Conservation (phyloP, 805 yeast genomes). For the Zygosaccharomyces lentus region DNA sequence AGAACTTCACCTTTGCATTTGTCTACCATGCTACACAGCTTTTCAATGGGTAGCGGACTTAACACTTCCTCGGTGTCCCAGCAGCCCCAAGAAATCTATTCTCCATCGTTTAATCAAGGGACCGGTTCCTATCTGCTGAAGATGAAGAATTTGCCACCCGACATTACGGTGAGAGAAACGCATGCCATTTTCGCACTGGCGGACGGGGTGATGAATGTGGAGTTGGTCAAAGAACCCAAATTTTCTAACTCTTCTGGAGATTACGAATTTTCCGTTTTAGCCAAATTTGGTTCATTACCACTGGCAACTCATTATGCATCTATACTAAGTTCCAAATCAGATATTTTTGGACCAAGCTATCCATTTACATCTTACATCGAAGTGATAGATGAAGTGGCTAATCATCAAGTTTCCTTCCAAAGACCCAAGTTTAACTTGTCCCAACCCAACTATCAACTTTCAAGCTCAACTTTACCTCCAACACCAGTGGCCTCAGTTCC, state of each 20-base stretch:
- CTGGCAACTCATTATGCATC: conserved; percentile 43
- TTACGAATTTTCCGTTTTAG: conserved; percentile 38
- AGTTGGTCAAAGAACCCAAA: conserved; percentile 36
- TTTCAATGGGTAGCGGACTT: conserved; percentile 21
- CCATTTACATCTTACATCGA: conserved; percentile 41
- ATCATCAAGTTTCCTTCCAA: conserved; percentile 27
- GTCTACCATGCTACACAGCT: conserved; percentile 29
- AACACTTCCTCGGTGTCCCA: conserved; percentile 8
- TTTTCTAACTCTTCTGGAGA: conserved; percentile 11
- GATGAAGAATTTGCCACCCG: conserved; percentile 57
- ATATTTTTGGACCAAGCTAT: conserved; percentile 46
- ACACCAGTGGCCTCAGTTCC: conserved; percentile 12
- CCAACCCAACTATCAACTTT: conserved; percentile 13
- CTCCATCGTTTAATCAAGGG: conserved; percentile 7
- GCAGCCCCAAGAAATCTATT: conserved; percentile 9
- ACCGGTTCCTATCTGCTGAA: conserved; percentile 35
- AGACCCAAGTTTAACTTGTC: conserved; percentile 16
- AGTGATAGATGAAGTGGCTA: conserved; percentile 35
- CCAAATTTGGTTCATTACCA: conserved; percentile 43
- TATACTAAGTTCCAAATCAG: conserved; percentile 38
- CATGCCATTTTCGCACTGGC: conserved; percentile 64
- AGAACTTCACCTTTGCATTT: conserved; percentile 30
- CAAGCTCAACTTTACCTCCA: conserved; percentile 9
- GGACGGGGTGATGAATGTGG: conserved; percentile 53
- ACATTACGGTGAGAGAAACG: conserved; percentile 63